Conservation (phyloP, 2,329 filamentous ascomycete species). For the Amesomyces nigricolor region DNA sequence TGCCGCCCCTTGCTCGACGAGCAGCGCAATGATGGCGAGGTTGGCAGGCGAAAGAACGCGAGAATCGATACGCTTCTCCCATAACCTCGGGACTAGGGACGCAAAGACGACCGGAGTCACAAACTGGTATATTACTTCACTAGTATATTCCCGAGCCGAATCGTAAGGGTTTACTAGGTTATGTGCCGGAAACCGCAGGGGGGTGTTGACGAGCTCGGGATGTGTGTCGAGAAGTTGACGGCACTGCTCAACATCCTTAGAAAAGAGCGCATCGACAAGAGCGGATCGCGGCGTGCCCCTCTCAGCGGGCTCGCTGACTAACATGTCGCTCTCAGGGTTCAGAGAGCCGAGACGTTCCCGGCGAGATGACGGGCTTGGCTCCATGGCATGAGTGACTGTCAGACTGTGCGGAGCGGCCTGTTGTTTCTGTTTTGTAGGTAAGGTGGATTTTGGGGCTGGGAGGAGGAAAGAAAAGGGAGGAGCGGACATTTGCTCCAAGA, state of each 20-base stretch:
- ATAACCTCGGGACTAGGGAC: neutral
- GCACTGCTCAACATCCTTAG: neutral
- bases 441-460: too few relatives aligned
- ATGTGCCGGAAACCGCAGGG: neutral
- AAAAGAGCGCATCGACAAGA: constrained; percentile 1
- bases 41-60: neutral
- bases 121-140: neutral
- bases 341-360: too few relatives aligned
- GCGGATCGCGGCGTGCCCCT: constrained; percentile 5
- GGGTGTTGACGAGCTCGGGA: constrained; percentile 1
- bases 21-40: constrained; percentile 1
- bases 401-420: too few relatives aligned
- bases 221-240: neutral
- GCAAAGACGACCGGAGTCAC: neutral
- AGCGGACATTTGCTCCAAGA: too few relatives aligned
- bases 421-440: too few relatives aligned
- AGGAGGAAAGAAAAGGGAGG: too few relatives aligned
- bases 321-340: neutral
- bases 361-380: neutral
- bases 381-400: neutral
- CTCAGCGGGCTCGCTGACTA: constrained; percentile 4
- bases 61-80: neutral
- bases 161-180: neutral
- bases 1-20: constrained; percentile 1
- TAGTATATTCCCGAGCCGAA: neutral